Percentiles rank a stretch among this genome's conserved stretches.
phyloP scores from a whole-genome alignment of 305 asterid genomes.

The Rubia peregrina region DNA sequence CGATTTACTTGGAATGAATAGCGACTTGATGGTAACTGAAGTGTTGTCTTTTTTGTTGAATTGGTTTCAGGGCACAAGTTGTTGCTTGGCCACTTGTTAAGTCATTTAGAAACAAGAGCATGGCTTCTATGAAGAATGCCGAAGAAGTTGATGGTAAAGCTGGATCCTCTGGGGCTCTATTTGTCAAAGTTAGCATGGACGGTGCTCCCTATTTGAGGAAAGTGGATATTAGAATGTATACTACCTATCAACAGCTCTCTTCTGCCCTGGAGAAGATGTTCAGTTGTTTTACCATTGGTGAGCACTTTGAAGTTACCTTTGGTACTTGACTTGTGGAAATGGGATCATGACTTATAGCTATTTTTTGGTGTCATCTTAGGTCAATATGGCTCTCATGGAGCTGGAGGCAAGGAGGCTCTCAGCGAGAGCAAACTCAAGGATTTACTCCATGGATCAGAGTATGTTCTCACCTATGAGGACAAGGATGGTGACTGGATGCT shows the following conservation, averaged over 20 bases:
- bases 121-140: constrained; percentile 41
- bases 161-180: constrained; percentile 30
- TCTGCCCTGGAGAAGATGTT: constrained; percentile 45
- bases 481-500: constrained; percentile 52
- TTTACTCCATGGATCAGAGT: constrained; percentile 37
- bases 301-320: neutral
- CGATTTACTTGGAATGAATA: neutral
- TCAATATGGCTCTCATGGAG: constrained; percentile 26
- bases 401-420: constrained; percentile 24
- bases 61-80: constrained; percentile 55
- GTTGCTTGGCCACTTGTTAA: constrained; percentile 75
- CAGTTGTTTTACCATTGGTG: constrained; percentile 39
- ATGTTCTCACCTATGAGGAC: constrained; percentile 44
- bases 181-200: constrained; percentile 72
- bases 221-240: constrained; percentile 32
- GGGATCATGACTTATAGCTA: too few relatives aligned
- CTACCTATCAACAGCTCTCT: constrained; percentile 32
- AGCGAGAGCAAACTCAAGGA: constrained; percentile 29
- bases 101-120: constrained; percentile 44
- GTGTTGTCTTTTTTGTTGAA: constrained; percentile 8
- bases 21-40: neutral
- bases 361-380: constrained; percentile 17
- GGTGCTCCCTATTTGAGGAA: constrained; percentile 61
- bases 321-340: too few relatives aligned
- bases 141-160: constrained; percentile 55